Evolutionary conservation across 345 rosid species (phyloP), one percentile per base, ranked within the genome.

Genomic region (Chamaenerion angustifolium): DNA sequence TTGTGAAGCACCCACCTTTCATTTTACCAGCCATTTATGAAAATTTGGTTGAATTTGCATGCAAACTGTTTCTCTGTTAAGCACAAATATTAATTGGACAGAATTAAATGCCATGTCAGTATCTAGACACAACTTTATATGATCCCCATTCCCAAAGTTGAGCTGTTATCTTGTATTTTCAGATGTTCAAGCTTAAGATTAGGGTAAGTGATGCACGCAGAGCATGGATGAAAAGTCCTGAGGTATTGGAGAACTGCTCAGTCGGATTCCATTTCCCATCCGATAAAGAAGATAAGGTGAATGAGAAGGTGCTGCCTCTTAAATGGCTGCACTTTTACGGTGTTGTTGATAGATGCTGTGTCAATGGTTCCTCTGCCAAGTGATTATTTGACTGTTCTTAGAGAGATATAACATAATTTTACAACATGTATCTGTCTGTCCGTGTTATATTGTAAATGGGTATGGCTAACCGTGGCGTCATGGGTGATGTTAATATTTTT

Each of bases 211-310:
- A 78, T 67, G 94, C 78, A 21, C 74, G 71, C 49, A 79, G 79
- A 70, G 90, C 82, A 62, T 88, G 99, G 94, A 78, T 93, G 80
- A 82, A 74, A 65, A 67, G 64, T 59, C 95, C 99, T 7, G 92
- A 93, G 59, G 50, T 46, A 60, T 58, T 88, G 76, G 52, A 74
- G 62, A 93, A 84, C 43, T 79, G 99, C 69, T 84, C 96, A 9
- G 75, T 62, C 0, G 94, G 99, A 12, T 82, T 92, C 55, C 72
- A 71, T 69, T 88, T 85, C 43, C 93, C 90, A 40, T 59, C 57
- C 48, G 65, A 55, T 48, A 45, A 66, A 14, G 73, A 66, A 46
- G 77, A 61, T 49, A 46, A 15, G 21, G 57, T 48, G 4, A 57
- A 82, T 87, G 96, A 78, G 60, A 80, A 73, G 63, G 80, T 87